Evolutionary conservation across 2,329 filamentous ascomycete genomes (phyloP).

Genomic region (Beauveria bassiana): DNA sequence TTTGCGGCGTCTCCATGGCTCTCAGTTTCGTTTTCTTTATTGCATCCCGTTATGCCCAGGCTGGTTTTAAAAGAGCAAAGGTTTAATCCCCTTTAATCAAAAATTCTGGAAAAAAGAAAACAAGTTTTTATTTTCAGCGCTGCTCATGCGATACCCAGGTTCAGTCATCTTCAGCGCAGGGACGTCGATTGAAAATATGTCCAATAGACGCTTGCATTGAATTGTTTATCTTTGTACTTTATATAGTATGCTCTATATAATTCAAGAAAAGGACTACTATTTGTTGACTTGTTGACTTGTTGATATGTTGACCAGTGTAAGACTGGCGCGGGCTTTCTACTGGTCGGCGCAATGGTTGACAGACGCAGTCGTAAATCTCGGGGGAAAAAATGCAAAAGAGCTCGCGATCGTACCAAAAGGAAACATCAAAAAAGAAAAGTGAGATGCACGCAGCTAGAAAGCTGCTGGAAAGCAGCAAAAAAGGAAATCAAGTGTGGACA

Average conservation of each 20-base stretch:
- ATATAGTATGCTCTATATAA: neutral
- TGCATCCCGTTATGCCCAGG: constrained; percentile 26
- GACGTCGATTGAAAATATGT: neutral
- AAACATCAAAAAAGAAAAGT: too few species aligned
- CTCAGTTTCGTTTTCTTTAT: constrained; percentile 22
- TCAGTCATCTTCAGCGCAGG: neutral
- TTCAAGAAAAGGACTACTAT: neutral
- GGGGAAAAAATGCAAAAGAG: too few species aligned
- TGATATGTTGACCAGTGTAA: too few species aligned
- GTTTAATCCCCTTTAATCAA: neutral
- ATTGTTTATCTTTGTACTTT: neutral
- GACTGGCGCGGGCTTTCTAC: too few species aligned
- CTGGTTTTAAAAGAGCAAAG: constrained; percentile 20
- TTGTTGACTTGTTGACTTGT: neutral
- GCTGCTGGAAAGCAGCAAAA: neutral
- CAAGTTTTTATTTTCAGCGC: neutral
- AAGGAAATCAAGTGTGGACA: constrained; percentile 4
- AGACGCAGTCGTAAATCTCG: too few species aligned
- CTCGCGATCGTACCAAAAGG: too few species aligned
- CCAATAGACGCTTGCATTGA: neutral
- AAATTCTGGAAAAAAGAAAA: neutral
- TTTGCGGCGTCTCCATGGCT: constrained; percentile 48
- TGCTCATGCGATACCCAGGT: neutral
- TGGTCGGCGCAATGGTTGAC: too few species aligned
- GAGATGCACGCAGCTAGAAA: too few species aligned